Evolutionary conservation across 2,329 filamentous ascomycete species (phyloP).

Genomic region (Cladosporium velox): DNA sequence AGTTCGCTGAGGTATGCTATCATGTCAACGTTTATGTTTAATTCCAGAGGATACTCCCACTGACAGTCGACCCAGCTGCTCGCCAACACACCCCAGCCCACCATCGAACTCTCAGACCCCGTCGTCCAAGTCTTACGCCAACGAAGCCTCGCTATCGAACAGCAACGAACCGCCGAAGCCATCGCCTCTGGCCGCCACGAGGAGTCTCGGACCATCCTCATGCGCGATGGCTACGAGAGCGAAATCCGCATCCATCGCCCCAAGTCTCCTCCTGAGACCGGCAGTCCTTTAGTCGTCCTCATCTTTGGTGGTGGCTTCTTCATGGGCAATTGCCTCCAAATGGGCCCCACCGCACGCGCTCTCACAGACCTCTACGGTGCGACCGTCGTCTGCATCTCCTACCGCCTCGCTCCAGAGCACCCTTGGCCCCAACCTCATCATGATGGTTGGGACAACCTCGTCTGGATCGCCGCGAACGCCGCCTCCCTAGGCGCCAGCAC

Average conservation of each 20-base stretch:
- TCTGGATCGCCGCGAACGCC: constrained; percentile 49
- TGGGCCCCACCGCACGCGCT: constrained; percentile 24
- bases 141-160: neutral
- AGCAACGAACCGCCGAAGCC: constrained; percentile 1
- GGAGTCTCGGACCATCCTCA: constrained; percentile 28
- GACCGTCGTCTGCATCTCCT: constrained; percentile 32
- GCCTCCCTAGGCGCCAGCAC: constrained; percentile 44
- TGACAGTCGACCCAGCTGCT: neutral
- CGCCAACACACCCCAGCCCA: constrained; percentile 1
- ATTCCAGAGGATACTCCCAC: neutral
- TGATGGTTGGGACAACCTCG: constrained; percentile 52
- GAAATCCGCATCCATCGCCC: constrained; percentile 38
- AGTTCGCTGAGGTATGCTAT: constrained; percentile 11
- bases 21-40: no score
- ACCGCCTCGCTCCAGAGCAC: constrained; percentile 60
- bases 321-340: constrained; percentile 26
- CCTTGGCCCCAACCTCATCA: constrained; percentile 56
- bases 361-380: constrained; percentile 16
- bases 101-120: constrained; percentile 6
- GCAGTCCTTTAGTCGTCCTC: constrained; percentile 29
- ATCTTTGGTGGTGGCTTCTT: constrained; percentile 32
- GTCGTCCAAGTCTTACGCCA: constrained; percentile 9
- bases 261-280: constrained; percentile 3
- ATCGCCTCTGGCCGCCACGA: constrained; percentile 9
- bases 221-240: constrained; percentile 40